A percentile compares a stretch with the other conserved stretches of the same genome.
phyloP scores from a whole-genome alignment of 441 rosid genomes.

The Brassica balearica region DNA sequence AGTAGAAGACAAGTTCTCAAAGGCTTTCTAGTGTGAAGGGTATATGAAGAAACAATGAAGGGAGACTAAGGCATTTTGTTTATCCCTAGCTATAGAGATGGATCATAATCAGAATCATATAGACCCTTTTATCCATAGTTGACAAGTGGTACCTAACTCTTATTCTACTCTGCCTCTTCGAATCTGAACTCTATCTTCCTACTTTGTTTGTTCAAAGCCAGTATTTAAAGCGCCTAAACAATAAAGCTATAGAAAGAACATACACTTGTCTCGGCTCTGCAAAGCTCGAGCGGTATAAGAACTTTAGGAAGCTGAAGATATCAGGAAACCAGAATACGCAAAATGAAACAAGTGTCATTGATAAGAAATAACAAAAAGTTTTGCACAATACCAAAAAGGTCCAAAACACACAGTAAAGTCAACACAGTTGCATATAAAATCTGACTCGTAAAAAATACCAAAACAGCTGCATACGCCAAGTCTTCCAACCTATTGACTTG shows the following conservation, averaged over 20 bases:
- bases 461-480: conserved; percentile 21
- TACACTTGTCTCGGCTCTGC: not conserved
- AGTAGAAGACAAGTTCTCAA: too few relatives aligned
- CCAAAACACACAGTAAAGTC: conserved; percentile 4
- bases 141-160: too few relatives aligned
- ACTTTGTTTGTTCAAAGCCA: too few relatives aligned
- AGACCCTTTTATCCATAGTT: too few relatives aligned
- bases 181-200: too few relatives aligned
- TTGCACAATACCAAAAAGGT: conserved; percentile 16
- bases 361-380: conserved; percentile 18
- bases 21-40: not conserved
- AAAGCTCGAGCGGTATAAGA: not conserved
- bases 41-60: conserved; percentile 34
- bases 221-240: too few relatives aligned
- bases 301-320: not conserved
- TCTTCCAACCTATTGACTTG: conserved; percentile 24
- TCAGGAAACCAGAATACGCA: not conserved
- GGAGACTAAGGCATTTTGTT: too few relatives aligned
- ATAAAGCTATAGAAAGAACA: not conserved
- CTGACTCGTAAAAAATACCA: not conserved
- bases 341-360: not conserved
- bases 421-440: conserved; percentile 21
- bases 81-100: too few relatives aligned
- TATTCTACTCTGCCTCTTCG: too few relatives aligned
- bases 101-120: too few relatives aligned